Evolutionary conservation across 2,329 filamentous ascomycete genomes (phyloP).

Genomic region (Acephala macrosclerotiorum): DNA sequence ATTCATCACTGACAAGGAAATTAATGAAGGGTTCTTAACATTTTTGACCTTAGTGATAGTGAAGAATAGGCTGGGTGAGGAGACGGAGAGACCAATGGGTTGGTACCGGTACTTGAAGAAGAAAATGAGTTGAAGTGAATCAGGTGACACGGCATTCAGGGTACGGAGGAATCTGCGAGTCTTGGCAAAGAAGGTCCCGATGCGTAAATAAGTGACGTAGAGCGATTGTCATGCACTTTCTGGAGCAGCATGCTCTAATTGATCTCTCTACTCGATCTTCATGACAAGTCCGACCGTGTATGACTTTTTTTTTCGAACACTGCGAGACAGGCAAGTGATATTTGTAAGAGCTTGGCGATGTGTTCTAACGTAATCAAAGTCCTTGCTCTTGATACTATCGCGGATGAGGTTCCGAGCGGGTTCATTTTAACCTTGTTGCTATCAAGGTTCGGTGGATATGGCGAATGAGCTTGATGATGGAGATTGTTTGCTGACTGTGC

Average conservation of each 20-base stretch:
- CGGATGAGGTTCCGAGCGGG: background rate
- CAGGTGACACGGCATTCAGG: slow-evolving; percentile 6
- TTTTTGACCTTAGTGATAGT: background rate
- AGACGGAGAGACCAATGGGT: background rate
- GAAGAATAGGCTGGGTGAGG: background rate
- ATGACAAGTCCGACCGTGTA: too few relatives aligned
- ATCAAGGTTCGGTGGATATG: background rate
- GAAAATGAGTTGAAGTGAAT: background rate
- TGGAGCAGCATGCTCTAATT: too few relatives aligned
- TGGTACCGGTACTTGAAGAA: background rate
- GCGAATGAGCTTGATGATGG: background rate
- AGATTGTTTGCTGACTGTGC: background rate
- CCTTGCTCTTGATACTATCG: background rate
- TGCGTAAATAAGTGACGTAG: too few relatives aligned
- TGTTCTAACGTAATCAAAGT: background rate
- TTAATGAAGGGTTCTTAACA: too few relatives aligned
- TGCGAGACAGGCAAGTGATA: too few relatives aligned
- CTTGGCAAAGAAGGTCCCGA: too few relatives aligned
- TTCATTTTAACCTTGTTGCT: background rate
- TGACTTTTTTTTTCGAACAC: too few relatives aligned
- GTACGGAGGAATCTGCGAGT: background rate
- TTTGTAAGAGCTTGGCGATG: background rate
- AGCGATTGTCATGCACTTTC: too few relatives aligned
- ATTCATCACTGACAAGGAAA: too few relatives aligned
- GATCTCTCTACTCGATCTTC: too few relatives aligned